Percentiles rank a stretch among this genome's conserved stretches.
phyloP scores from a whole-genome alignment of 2,329 filamentous ascomycete genomes.

The Trichoderma aggressivum region DNA sequence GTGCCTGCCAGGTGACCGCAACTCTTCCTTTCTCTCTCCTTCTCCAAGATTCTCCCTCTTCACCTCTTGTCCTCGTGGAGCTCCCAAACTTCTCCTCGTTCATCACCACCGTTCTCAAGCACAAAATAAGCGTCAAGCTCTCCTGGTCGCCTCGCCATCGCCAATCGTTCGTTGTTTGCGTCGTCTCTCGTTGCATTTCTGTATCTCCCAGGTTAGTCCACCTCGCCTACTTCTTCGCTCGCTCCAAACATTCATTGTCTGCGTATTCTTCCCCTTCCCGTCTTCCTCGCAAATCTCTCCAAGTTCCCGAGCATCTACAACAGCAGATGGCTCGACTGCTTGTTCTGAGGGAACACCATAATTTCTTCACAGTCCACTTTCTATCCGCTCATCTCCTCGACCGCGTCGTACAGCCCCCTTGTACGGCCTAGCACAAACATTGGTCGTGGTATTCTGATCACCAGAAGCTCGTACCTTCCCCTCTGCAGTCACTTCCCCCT shows the following conservation, averaged over 20 bases:
- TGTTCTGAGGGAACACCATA: constrained; percentile 16
- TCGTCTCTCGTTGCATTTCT: constrained; percentile 24
- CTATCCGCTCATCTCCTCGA: constrained; percentile 20
- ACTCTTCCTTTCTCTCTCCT: neutral
- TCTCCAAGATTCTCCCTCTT: neutral
- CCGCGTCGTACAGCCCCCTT: constrained; percentile 28
- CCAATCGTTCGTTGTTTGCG: constrained; percentile 26
- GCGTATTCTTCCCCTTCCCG: neutral
- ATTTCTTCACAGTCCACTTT: constrained; percentile 18
- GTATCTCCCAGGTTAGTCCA: constrained; percentile 23
- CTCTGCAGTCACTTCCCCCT: constrained; percentile 14
- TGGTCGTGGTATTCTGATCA: constrained; percentile 21
- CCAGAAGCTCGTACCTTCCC: constrained; percentile 20
- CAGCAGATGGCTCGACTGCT: constrained; percentile 4
- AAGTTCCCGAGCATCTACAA: constrained; percentile 5
- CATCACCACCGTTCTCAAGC: constrained; percentile 6
- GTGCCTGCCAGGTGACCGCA: neutral
- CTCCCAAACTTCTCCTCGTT: neutral
- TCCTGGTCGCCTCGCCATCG: constrained; percentile 5
- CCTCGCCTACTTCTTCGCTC: neutral
- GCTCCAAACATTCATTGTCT: constrained; percentile 5
- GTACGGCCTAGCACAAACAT: constrained; percentile 31
- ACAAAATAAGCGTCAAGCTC: constrained; percentile 8
- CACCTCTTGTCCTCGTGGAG: neutral
- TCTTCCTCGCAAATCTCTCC: neutral